phyloP scores from a whole-genome alignment of 2,329 filamentous ascomycete genomes.

The Eutypella sp. region DNA sequence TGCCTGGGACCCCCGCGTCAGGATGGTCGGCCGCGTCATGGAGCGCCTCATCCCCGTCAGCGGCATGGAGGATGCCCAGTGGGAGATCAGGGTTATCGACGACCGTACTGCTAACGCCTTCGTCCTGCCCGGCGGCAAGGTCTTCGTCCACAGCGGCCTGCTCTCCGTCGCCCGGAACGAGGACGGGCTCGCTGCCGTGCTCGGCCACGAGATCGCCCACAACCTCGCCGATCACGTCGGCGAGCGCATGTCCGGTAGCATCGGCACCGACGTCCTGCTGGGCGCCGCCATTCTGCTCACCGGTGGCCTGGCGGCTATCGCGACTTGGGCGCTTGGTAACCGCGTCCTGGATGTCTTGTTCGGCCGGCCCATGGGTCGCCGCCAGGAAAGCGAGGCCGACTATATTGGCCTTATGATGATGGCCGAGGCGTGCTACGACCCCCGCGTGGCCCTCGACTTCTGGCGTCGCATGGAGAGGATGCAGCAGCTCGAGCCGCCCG shows the following conservation, averaged over 20 bases:
- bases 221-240: slow-evolving; percentile 64
- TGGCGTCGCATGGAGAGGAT: slow-evolving; percentile 61
- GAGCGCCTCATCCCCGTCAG: slow-evolving; percentile 61
- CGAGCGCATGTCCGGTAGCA: slow-evolving; percentile 54
- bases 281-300: slow-evolving; percentile 46
- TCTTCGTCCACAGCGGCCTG: slow-evolving; percentile 74
- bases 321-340: slow-evolving; percentile 36
- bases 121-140: slow-evolving; percentile 72
- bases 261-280: slow-evolving; percentile 47
- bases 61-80: slow-evolving; percentile 53
- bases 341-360: slow-evolving; percentile 60
- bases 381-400: slow-evolving; percentile 73
- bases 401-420: slow-evolving; percentile 81
- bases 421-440: slow-evolving; percentile 74
- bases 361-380: slow-evolving; percentile 60
- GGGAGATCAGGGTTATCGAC: slow-evolving; percentile 75
- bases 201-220: slow-evolving; percentile 78
- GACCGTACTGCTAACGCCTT: slow-evolving; percentile 66
- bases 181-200: slow-evolving; percentile 66
- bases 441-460: slow-evolving; percentile 59
- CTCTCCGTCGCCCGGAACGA: slow-evolving; percentile 62
- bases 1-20: slow-evolving; percentile 51
- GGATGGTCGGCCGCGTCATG: slow-evolving; percentile 60
- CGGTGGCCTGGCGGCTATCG: slow-evolving; percentile 38
- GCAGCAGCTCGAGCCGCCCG: slow-evolving; percentile 49